These are phyloP conservation scores for Fonsecaea multimorphosa DNA, from an alignment of 2,329 filamentous ascomycete genomes.

Conservation along the genomic window DNA sequence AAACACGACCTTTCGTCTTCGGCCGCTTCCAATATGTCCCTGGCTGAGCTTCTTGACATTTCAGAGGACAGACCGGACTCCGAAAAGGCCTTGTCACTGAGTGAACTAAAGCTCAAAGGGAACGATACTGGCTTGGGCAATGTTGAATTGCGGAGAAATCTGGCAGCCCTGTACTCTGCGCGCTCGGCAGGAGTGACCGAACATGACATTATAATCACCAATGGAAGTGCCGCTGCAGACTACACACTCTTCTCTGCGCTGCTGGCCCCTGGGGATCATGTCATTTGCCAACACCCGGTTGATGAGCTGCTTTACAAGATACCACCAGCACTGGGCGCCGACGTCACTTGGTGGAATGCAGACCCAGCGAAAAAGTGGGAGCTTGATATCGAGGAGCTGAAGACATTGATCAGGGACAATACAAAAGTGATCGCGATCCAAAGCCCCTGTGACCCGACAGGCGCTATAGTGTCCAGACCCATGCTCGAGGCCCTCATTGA, in stretches of 20 bases:
- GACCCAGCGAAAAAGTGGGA: conserved; percentile 69
- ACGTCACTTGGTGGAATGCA: conserved; percentile 78
- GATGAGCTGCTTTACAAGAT: conserved; percentile 85
- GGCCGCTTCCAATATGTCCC: conserved; percentile 75
- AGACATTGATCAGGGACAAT: conserved; percentile 60
- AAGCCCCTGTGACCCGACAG: conserved; percentile 85
- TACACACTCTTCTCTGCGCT: conserved; percentile 78
- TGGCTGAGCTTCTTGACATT: conserved; percentile 68
- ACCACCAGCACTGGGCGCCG: conserved; percentile 74
- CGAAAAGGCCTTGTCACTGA: conserved; percentile 28
- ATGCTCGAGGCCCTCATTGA: conserved; percentile 67
- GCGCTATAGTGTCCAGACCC: conserved; percentile 68
- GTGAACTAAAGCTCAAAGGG: conserved; percentile 37
- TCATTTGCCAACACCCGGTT: conserved; percentile 84
- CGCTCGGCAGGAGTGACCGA: conserved; percentile 57
- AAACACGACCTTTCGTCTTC: conserved; percentile 79
- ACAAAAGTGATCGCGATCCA: conserved; percentile 68
- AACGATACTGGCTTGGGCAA: conserved; percentile 43
- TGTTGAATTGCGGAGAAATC: conserved; percentile 40
- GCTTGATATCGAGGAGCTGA: conserved; percentile 70
- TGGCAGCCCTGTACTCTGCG: conserved; percentile 50
- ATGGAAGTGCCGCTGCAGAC: conserved; percentile 84
- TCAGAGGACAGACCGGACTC: conserved; percentile 51
- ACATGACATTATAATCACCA: conserved; percentile 75
- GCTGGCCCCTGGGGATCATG: conserved; percentile 76